phyloP scores from a whole-genome alignment of 192 early-diverging fungal species.

The Diversispora epigaea region DNA sequence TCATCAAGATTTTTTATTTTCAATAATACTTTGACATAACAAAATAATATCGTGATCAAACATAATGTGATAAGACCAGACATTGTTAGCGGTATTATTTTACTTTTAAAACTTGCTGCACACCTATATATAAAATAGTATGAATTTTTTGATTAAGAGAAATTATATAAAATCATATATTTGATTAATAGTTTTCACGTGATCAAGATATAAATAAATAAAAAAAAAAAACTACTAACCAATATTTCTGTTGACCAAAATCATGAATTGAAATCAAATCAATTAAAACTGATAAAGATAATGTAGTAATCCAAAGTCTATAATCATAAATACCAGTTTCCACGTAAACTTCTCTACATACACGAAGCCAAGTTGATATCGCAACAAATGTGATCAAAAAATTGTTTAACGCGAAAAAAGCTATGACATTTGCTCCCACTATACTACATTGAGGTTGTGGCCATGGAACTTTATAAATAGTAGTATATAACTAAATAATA shows the following conservation, averaged over 20 bases:
- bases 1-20: not conserved
- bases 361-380: not conserved
- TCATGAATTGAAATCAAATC: not conserved
- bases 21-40: not conserved
- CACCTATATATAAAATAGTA: not conserved
- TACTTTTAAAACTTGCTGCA: not conserved
- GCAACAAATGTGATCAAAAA: not conserved
- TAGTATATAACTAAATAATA: not conserved
- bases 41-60: not conserved
- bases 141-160: not conserved
- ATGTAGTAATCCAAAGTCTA: not conserved
- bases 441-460: not conserved
- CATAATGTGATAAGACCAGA: not conserved
- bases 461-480: not conserved
- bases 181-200: too few relatives aligned
- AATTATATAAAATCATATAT: too few relatives aligned
- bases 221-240: not conserved
- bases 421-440: not conserved
- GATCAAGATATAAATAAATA: not conserved
- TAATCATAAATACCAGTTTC: not conserved
- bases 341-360: not conserved
- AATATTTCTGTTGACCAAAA: conserved; percentile 9
- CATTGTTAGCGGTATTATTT: not conserved
- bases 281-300: not conserved
- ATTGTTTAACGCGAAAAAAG: not conserved